Conservation (phyloP, 1,139 yeast species). For the Sugiyamaella neomexicana region DNA sequence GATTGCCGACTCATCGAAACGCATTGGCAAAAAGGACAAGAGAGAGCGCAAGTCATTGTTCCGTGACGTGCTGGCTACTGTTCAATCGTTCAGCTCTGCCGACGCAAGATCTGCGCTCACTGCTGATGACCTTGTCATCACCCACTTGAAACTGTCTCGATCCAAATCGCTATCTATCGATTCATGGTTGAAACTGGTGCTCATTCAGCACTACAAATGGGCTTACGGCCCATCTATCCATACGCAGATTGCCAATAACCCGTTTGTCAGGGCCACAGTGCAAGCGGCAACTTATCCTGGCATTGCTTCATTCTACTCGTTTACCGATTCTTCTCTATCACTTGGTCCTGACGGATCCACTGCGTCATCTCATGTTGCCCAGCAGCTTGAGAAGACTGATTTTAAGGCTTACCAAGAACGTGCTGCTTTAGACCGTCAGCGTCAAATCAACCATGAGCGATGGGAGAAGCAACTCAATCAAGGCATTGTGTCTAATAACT, state of each 20-base stretch:
- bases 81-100: constrained; percentile 48
- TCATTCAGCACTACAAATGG: constrained; percentile 67
- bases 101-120: constrained; percentile 43
- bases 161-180: constrained; percentile 59
- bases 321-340: constrained; percentile 1
- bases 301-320: constrained; percentile 5
- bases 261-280: constrained; percentile 44
- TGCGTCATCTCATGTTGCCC: constrained; percentile 1
- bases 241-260: constrained; percentile 57
- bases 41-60: constrained; percentile 61
- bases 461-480: constrained; percentile 23
- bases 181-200: constrained; percentile 64
- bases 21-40: constrained; percentile 61
- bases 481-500: constrained; percentile 18
- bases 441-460: constrained; percentile 21
- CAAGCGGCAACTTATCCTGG: constrained; percentile 22
- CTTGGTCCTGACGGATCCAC: neutral
- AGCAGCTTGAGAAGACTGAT: constrained; percentile 13
- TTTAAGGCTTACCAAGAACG: constrained; percentile 13
- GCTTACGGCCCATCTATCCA: constrained; percentile 70
- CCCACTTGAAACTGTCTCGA: constrained; percentile 57
- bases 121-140: constrained; percentile 47
- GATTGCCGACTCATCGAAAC: constrained; percentile 55
- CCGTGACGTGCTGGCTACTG: constrained; percentile 58
- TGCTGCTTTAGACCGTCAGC: constrained; percentile 21